A percentile compares a stretch with the other conserved stretches of the same genome.
These are phyloP conservation scores for Saitozyma podzolica DNA, from an alignment of 768 basidiomycete genomes.

Conservation along the genomic window DNA sequence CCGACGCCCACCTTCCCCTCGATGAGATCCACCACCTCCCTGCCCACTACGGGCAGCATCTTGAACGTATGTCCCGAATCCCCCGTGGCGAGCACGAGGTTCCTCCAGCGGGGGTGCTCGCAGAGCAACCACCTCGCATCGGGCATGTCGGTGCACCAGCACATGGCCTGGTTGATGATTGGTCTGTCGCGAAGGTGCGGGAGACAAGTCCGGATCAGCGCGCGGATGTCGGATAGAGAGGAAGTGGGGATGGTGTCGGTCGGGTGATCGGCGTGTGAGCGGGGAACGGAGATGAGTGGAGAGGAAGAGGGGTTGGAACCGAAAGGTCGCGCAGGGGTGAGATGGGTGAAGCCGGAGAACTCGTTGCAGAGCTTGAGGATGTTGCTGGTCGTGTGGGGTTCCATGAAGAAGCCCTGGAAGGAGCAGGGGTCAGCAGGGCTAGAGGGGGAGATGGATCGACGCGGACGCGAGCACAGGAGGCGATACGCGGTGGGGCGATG, in stretches of 20 bases:
- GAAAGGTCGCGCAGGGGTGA: conserved; percentile 27
- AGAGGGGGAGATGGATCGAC: too few species aligned
- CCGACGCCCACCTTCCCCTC: conserved; percentile 28
- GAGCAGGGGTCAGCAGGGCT: too few species aligned
- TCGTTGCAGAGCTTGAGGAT: conserved; percentile 48
- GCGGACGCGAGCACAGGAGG: too few species aligned
- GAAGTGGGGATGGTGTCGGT: conserved; percentile 48
- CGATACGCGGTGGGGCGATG: too few species aligned
- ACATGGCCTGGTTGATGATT: conserved; percentile 33
- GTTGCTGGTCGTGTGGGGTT: conserved; percentile 25
- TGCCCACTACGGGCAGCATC: conserved; percentile 41
- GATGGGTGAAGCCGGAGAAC: conserved; percentile 46
- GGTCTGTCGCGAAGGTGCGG: conserved; percentile 23
- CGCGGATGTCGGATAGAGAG: conserved; percentile 27
- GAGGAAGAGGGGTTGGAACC: conserved; percentile 10
- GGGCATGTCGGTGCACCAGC: conserved; percentile 49
- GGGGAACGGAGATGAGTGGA: conserved; percentile 40
- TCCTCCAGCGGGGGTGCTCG: conserved; percentile 41
- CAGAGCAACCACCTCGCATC: conserved; percentile 44
- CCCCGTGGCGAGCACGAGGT: conserved; percentile 45
- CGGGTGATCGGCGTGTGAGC: conserved; percentile 48
- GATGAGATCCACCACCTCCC: conserved; percentile 41
- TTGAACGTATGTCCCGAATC: conserved; percentile 47
- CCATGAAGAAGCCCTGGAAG: conserved; percentile 48
- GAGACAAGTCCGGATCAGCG: conserved; percentile 38